Conservation (phyloP, 768 basidiomycete genomes). For the Hortiboletus campestris region DNA sequence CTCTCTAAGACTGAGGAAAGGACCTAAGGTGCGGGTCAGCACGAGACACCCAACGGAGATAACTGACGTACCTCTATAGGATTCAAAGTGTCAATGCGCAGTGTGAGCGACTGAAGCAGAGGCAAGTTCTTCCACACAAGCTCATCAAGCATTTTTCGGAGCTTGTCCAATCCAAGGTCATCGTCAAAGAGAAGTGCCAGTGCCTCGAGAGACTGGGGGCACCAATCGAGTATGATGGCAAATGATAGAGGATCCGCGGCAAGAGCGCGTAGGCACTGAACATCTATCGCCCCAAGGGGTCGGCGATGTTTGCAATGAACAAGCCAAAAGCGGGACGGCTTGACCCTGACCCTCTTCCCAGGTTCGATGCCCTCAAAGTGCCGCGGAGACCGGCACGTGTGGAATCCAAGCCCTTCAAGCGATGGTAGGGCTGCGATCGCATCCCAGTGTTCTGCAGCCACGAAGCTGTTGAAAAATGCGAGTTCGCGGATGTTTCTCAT, state of each 20-base stretch:
- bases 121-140: neutral
- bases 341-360: neutral
- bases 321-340: slow-evolving; percentile 5
- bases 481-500: slow-evolving; percentile 22
- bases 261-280: neutral
- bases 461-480: slow-evolving; percentile 2
- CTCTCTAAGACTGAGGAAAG: neutral
- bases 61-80: neutral
- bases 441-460: slow-evolving; percentile 16
- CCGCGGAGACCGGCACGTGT: neutral
- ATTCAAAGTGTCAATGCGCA: neutral
- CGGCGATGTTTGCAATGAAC: neutral
- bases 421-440: slow-evolving; percentile 6
- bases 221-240: too few relatives aligned
- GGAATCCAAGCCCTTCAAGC: slow-evolving; percentile 21
- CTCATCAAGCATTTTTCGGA: neutral
- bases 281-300: neutral
- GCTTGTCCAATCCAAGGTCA: neutral
- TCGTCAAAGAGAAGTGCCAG: neutral
- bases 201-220: slow-evolving; percentile 1
- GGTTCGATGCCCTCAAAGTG: neutral
- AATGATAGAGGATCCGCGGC: too few relatives aligned
- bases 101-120: slow-evolving; percentile 9
- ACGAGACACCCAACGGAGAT: neutral
- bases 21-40: slow-evolving; percentile 2